Evolutionary conservation across 2,329 filamentous ascomycete genomes (phyloP).

Genomic region (Arthrobotrys iridis): DNA sequence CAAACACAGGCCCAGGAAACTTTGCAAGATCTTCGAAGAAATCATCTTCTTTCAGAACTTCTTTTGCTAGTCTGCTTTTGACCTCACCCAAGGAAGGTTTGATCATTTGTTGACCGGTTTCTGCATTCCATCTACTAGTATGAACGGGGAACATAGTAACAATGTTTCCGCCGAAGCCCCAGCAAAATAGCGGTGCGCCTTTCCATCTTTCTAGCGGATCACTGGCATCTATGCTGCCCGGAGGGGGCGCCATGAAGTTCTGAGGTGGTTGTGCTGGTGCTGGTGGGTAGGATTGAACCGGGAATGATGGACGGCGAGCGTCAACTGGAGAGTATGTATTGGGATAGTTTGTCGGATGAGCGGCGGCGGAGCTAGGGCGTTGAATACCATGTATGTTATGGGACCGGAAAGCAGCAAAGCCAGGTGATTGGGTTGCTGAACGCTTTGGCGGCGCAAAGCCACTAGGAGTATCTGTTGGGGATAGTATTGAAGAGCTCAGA

Average conservation of each 20-base stretch:
- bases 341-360: conserved; percentile 59
- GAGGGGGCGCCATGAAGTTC: conserved; percentile 67
- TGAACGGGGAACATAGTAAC: conserved; percentile 79
- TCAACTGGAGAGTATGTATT: conserved; percentile 61
- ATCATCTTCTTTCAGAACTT: conserved; percentile 76
- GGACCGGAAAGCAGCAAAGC: conserved; percentile 58
- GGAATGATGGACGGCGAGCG: conserved; percentile 49
- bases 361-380: conserved; percentile 68
- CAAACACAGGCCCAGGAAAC: conserved; percentile 82
- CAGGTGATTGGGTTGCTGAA: conserved; percentile 72
- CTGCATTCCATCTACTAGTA: conserved; percentile 56
- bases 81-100: conserved; percentile 84
- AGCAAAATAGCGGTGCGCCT: conserved; percentile 84
- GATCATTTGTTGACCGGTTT: conserved; percentile 64
- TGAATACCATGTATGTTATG: conserved; percentile 61
- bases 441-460: conserved; percentile 69
- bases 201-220: conserved; percentile 91
- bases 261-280: conserved; percentile 62
- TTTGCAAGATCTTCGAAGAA: conserved; percentile 69
- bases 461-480: conserved; percentile 49
- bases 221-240: conserved; percentile 66
- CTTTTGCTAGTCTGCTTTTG: conserved; percentile 78
- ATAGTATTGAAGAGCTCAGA: conserved; percentile 50
- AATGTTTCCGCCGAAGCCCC: conserved; percentile 85
- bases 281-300: conserved; percentile 23